These are phyloP conservation scores for Zizania latifolia DNA, from an alignment of 176 grass and related monocot genomes.

Conservation along the genomic window DNA sequence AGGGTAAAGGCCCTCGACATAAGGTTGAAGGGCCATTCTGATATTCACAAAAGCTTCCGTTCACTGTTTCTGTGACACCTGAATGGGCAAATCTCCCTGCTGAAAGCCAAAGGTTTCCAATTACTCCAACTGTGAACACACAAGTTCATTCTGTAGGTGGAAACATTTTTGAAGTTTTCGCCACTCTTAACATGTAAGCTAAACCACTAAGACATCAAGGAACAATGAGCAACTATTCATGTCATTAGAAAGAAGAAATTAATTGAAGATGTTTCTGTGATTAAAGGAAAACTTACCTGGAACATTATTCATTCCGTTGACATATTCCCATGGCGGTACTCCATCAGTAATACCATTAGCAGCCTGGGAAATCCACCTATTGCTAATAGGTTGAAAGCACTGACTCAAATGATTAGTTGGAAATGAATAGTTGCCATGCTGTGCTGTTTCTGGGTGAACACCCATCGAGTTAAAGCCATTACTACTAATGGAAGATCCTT, in stretches of 20 bases:
- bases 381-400: constrained; percentile 29
- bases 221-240: constrained; percentile 2
- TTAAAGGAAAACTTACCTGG: constrained; percentile 38
- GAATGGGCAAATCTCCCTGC: constrained; percentile 50
- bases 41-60: constrained; percentile 40
- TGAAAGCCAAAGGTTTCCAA: constrained; percentile 32
- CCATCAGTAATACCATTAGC: constrained; percentile 44
- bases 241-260: background rate
- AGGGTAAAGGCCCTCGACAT: constrained; percentile 40
- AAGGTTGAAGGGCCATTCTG: constrained; percentile 37
- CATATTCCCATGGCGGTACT: constrained; percentile 39
- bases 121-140: constrained; percentile 7
- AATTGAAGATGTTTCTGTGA: background rate
- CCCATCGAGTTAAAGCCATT: constrained; percentile 33
- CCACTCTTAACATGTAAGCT: constrained; percentile 2
- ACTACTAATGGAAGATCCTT: constrained; percentile 40
- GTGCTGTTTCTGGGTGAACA: constrained; percentile 39
- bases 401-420: constrained; percentile 32
- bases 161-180: background rate
- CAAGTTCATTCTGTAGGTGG: constrained; percentile 7
- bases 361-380: constrained; percentile 51
- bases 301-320: constrained; percentile 34
- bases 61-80: constrained; percentile 35
- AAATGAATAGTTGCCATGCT: constrained; percentile 37
- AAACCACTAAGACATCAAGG: constrained; percentile 11